A percentile compares a stretch with the other conserved stretches of the same genome.
These are phyloP conservation scores for Fusarium citri DNA, from an alignment of 2,329 filamentous ascomycete species.

Conservation along the genomic window DNA sequence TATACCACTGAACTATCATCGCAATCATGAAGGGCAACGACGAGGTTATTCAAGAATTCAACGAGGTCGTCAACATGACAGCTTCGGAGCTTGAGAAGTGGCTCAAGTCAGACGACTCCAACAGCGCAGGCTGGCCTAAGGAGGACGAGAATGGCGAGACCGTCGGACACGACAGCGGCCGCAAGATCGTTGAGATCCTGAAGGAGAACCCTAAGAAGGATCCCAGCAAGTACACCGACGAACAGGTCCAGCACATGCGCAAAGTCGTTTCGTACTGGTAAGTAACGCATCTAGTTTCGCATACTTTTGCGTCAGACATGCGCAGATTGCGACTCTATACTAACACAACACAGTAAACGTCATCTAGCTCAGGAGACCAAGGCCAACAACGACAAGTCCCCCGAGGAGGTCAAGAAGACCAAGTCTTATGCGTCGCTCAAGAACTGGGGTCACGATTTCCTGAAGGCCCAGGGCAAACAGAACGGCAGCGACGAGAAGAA, in stretches of 20 bases:
- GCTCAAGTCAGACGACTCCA: constrained; percentile 69
- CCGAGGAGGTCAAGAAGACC: constrained; percentile 58
- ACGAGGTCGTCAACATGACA: constrained; percentile 74
- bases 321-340: not conserved
- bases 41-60: constrained; percentile 67
- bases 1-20: not conserved
- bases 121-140: constrained; percentile 69
- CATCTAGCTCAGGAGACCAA: constrained; percentile 73
- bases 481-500: constrained; percentile 10
- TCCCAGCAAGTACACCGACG: constrained; percentile 66
- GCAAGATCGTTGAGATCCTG: constrained; percentile 72
- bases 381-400: constrained; percentile 64
- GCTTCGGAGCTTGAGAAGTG: constrained; percentile 69
- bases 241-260: constrained; percentile 68
- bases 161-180: constrained; percentile 71
- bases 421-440: constrained; percentile 70
- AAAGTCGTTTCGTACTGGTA: constrained; percentile 71
- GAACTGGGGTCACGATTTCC: constrained; percentile 69
- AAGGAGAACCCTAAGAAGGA: constrained; percentile 70
- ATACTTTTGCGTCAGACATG: no score
- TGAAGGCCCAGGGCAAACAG: constrained; percentile 53
- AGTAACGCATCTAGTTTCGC: not conserved
- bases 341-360: constrained; percentile 58
- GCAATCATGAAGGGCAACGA: constrained; percentile 46
- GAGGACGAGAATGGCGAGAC: constrained; percentile 69